Evolutionary conservation across 1,284 basidiomycete genomes (phyloP).

Genomic region (Paramarasmius palmivorus): DNA sequence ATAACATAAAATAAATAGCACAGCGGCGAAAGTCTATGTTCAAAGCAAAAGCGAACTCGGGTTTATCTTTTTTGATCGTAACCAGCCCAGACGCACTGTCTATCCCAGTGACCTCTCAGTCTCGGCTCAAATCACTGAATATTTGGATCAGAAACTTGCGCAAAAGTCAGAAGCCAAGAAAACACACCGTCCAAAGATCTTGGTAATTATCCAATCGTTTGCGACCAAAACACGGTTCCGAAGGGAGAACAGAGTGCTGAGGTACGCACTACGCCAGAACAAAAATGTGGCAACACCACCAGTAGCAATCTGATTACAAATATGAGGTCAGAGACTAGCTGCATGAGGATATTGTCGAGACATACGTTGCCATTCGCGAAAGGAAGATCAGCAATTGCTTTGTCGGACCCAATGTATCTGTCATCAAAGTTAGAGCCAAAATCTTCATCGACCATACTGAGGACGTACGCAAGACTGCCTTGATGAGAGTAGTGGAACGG

Average conservation of each 20-base stretch:
- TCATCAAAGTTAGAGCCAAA: constrained; percentile 7
- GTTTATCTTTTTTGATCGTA: too few species aligned
- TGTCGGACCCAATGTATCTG: constrained; percentile 90
- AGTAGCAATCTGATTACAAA: constrained; percentile 53
- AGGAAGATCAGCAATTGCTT: constrained; percentile 90
- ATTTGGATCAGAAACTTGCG: not conserved
- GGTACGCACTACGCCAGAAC: constrained; percentile 84
- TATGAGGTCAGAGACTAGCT: constrained; percentile 15
- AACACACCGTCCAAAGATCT: constrained; percentile 86
- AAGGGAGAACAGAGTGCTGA: constrained; percentile 89
- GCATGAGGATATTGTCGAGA: constrained; percentile 13
- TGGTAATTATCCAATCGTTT: constrained; percentile 90
- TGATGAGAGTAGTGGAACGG: constrained; percentile 95
- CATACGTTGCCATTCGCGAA: constrained; percentile 85
- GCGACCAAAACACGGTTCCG: constrained; percentile 87
- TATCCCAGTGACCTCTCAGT: too few species aligned
- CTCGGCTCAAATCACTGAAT: constrained; percentile 32
- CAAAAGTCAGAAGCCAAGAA: constrained; percentile 19
- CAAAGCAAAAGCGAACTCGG: too few species aligned
- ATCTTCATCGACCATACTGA: not conserved
- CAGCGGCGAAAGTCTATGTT: too few species aligned
- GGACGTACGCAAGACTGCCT: constrained; percentile 75
- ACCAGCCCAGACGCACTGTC: too few species aligned
- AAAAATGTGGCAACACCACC: constrained; percentile 71
- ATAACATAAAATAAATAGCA: too few species aligned